Percentiles rank a stretch among this genome's conserved stretches.
Evolutionary conservation across 2,329 filamentous ascomycete genomes (phyloP).

Genomic region (Ophiostoma tasmaniense): DNA sequence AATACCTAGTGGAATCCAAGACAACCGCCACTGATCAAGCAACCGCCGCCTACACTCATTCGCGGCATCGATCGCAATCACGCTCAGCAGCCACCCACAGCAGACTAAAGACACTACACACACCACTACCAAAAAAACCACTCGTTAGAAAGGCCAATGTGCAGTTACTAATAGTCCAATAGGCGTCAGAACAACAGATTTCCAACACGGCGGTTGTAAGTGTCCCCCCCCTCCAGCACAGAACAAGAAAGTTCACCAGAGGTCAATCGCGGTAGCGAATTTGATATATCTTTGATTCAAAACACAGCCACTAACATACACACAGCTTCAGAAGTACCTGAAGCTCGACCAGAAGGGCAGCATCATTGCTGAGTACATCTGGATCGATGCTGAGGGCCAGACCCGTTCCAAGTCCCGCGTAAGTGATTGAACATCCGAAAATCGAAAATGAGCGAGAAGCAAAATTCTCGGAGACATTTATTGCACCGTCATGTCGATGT

Average conservation of each 20-base stretch:
- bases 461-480: background rate
- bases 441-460: background rate
- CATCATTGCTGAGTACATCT: constrained; percentile 62
- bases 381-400: constrained; percentile 79
- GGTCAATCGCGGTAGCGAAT: background rate
- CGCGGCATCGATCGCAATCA: background rate
- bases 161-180: background rate
- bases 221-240: background rate
- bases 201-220: constrained; percentile 10
- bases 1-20: too few species aligned
- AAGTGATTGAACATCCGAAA: constrained; percentile 35
- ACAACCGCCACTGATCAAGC: too few species aligned
- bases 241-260: background rate
- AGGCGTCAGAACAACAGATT: constrained; percentile 8
- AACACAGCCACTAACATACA: constrained; percentile 5
- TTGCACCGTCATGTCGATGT: background rate
- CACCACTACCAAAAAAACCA: background rate
- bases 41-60: background rate
- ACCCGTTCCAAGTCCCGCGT: constrained; percentile 95
- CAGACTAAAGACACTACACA: background rate
- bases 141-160: background rate
- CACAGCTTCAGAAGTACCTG: constrained; percentile 86
- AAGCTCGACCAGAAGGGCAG: constrained; percentile 79
- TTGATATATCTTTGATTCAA: too few species aligned
- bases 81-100: background rate